These are phyloP conservation scores for Fraxinus nigra DNA, from an alignment of 305 asterid genomes.

Conservation along the genomic window DNA sequence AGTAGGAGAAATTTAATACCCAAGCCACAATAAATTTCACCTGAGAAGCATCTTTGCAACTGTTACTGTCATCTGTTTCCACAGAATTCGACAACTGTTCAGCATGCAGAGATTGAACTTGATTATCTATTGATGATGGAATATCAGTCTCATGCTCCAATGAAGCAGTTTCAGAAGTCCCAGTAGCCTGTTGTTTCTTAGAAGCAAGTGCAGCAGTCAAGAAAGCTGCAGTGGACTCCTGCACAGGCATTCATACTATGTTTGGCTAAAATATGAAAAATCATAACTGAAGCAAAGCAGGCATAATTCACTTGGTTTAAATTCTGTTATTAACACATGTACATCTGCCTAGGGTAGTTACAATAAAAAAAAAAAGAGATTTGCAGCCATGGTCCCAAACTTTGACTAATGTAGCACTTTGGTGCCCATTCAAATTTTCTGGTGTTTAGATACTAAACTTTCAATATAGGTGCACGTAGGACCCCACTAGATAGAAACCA, in stretches of 20 bases:
- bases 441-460: neutral
- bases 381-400: neutral
- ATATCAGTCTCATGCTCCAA: slow-evolving; percentile 45
- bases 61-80: slow-evolving; percentile 32
- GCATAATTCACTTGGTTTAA: neutral
- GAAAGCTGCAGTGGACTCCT: slow-evolving; percentile 83
- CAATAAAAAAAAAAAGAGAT: neutral
- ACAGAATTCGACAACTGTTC: slow-evolving; percentile 36
- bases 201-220: slow-evolving; percentile 78
- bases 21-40: slow-evolving; percentile 31
- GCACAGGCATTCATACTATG: slow-evolving; percentile 24
- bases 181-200: slow-evolving; percentile 42
- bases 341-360: neutral
- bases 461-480: neutral
- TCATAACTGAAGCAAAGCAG: neutral
- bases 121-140: slow-evolving; percentile 29
- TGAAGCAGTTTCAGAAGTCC: slow-evolving; percentile 37
- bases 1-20: slow-evolving; percentile 16
- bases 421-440: neutral
- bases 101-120: slow-evolving; percentile 28
- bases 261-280: slow-evolving; percentile 6
- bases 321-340: neutral
- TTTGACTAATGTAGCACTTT: neutral
- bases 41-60: slow-evolving; percentile 38
- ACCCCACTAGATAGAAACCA: neutral